phyloP scores from a whole-genome alignment of 805 yeast genomes.

The Pichia exigua region DNA sequence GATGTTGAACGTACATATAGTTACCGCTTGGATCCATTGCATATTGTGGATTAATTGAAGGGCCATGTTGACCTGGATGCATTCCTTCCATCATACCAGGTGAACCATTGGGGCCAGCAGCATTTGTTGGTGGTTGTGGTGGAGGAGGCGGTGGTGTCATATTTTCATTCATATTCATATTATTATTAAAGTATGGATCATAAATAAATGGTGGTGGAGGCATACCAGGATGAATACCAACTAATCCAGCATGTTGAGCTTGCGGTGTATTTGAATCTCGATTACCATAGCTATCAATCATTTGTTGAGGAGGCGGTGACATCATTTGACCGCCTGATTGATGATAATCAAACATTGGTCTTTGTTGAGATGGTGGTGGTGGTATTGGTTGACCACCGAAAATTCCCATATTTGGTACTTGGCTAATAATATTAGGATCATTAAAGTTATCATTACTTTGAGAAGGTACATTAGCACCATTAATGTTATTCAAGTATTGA shows the following conservation, averaged over 20 bases:
- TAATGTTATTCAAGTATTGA: not conserved
- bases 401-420: constrained; percentile 1
- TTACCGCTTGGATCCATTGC: constrained; percentile 20
- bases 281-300: constrained; percentile 1
- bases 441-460: not conserved
- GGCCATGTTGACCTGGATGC: not conserved
- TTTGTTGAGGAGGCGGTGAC: constrained; percentile 1
- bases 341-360: constrained; percentile 19
- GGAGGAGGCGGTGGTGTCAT: constrained; percentile 9
- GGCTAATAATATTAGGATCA: not conserved
- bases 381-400: constrained; percentile 13
- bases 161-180: not conserved
- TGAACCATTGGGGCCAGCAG: not conserved
- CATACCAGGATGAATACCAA: constrained; percentile 23
- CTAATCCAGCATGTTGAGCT: constrained; percentile 18
- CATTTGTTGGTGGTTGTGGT: constrained; percentile 9
- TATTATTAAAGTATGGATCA: constrained; percentile 24
- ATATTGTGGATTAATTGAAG: not conserved
- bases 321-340: constrained; percentile 4
- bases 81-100: not conserved
- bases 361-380: not conserved
- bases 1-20: constrained; percentile 20
- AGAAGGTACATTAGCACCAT: not conserved
- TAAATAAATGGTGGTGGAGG: constrained; percentile 26
- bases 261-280: constrained; percentile 15